Base-by-base conservation (phyloP, 2,329 filamentous ascomycete species). In the Pseudogymnoascus sp. region DNA sequence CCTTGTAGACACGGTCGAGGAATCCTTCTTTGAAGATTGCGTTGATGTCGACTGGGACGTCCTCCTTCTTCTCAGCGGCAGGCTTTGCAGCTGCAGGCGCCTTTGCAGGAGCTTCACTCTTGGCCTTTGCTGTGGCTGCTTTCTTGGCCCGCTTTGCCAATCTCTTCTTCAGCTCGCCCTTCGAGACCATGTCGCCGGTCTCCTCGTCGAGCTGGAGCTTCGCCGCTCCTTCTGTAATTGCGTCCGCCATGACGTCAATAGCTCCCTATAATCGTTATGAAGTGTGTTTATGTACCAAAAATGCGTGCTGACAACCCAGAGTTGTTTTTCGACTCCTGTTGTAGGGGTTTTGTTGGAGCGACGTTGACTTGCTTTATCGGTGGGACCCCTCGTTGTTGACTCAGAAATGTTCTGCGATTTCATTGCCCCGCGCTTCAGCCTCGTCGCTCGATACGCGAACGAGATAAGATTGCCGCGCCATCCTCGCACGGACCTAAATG, bases 11-110 rank as follows among this genome's bases (percentile, higher is more conserved):
- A 3, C 88, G 85, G 61, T 82, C 80, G 36, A 93, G 81, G 77
- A 91, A 93, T 40, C 89, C 90, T 71, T 86, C 83, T 77, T 90
- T 90, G 80, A 93, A 93, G 83, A 93, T 92, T 68, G 83, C 80
- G 66, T 90, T 82, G 0, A 82, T 79, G 67, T 85, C 83, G 44
- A 82, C 71, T 42, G 75, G 71, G 62, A 79, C 76, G 33, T 68
- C 68, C 19, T 68, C 65, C 15, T 68, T 66, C 61, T 72, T 67
- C 28, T 68, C 63, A 47, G 70, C 68, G 36, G 66, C 60, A 35
- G 23, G 67, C 67, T 65, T 67, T 63, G 72, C 73, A 35, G 74
- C 71, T 64, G 71, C 71, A 1, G 72, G 68, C 5, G 70, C 67
- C 64, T 76, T 76, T 17, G 69, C 65, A 64, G 74, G 70, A 47